These are phyloP conservation scores for Boletellus ananas DNA, from an alignment of 768 basidiomycete genomes.

Conservation along the genomic window DNA sequence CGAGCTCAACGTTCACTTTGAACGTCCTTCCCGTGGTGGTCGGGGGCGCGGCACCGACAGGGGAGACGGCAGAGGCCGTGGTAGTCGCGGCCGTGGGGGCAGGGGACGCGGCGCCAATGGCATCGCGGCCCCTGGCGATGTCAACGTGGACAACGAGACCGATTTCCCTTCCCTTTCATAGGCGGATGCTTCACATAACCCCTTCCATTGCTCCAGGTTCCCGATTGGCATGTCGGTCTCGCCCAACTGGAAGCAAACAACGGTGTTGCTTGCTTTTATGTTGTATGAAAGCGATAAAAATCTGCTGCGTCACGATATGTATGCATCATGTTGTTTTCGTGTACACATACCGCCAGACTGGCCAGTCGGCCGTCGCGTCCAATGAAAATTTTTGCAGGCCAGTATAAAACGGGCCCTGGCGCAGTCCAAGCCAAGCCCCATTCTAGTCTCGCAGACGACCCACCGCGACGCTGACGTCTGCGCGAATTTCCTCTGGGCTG, in stretches of 20 bases:
- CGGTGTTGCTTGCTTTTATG: slow-evolving; percentile 6
- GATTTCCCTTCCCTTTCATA: slow-evolving; percentile 88
- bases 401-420: not conserved
- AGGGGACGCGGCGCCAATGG: slow-evolving; percentile 45
- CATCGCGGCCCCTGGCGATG: slow-evolving; percentile 48
- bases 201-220: slow-evolving; percentile 5
- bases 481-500: slow-evolving; percentile 29
- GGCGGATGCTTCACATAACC: slow-evolving; percentile 11
- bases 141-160: slow-evolving; percentile 77
- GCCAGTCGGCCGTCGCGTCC: not conserved
- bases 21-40: slow-evolving; percentile 71
- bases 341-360: slow-evolving; percentile 11
- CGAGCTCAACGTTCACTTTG: slow-evolving; percentile 88
- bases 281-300: slow-evolving; percentile 17
- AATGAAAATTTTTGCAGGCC: slow-evolving; percentile 3
- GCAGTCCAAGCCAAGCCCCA: slow-evolving; percentile 5
- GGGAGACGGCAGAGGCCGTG: slow-evolving; percentile 46
- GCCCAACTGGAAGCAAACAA: slow-evolving; percentile 6
- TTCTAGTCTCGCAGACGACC: slow-evolving; percentile 24
- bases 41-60: slow-evolving; percentile 48
- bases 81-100: slow-evolving; percentile 41
- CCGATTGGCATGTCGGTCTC: slow-evolving; percentile 9
- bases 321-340: slow-evolving; percentile 8
- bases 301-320: slow-evolving; percentile 2
- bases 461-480: slow-evolving; percentile 7